A percentile compares a stretch with the other conserved stretches of the same genome.
Evolutionary conservation across 345 rosid genomes (phyloP).

Genomic region (Aethionema arabicum): DNA sequence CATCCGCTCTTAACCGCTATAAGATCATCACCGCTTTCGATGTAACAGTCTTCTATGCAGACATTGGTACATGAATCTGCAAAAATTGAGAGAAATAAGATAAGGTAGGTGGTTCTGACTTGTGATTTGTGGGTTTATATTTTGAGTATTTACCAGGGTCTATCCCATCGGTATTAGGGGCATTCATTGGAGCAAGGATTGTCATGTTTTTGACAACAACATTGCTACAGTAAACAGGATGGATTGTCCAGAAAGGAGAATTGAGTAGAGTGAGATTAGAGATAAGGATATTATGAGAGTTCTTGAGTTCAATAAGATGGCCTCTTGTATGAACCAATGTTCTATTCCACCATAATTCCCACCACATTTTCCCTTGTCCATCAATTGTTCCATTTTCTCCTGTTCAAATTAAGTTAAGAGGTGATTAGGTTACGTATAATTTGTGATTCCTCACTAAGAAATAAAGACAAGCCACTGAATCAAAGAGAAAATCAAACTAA

Average conservation of each 20-base stretch:
- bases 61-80: slow-evolving; percentile 88
- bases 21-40: slow-evolving; percentile 96
- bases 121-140: too few relatives aligned
- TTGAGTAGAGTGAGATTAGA: slow-evolving; percentile 79
- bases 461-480: background rate
- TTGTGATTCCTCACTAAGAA: slow-evolving; percentile 9
- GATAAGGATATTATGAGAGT: slow-evolving; percentile 72
- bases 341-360: slow-evolving; percentile 99
- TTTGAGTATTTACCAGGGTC: slow-evolving; percentile 59
- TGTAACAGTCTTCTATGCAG: slow-evolving; percentile 87
- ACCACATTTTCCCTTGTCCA: slow-evolving; percentile 98
- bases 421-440: background rate
- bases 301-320: slow-evolving; percentile 82
- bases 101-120: background rate
- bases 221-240: slow-evolving; percentile 94
- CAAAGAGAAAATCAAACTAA: background rate
- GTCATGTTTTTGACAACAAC: slow-evolving; percentile 83
- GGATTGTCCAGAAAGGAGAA: slow-evolving; percentile 97
- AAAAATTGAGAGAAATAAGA: slow-evolving; percentile 16
- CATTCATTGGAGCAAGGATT: slow-evolving; percentile 86
- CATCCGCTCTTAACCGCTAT: slow-evolving; percentile 96
- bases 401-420: slow-evolving; percentile 27
- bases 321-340: slow-evolving; percentile 90
- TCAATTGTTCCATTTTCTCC: slow-evolving; percentile 93
- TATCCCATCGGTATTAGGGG: slow-evolving; percentile 98